Conservation (phyloP, 495 filamentous ascomycete genomes). For the Pyrenula aspistea region DNA sequence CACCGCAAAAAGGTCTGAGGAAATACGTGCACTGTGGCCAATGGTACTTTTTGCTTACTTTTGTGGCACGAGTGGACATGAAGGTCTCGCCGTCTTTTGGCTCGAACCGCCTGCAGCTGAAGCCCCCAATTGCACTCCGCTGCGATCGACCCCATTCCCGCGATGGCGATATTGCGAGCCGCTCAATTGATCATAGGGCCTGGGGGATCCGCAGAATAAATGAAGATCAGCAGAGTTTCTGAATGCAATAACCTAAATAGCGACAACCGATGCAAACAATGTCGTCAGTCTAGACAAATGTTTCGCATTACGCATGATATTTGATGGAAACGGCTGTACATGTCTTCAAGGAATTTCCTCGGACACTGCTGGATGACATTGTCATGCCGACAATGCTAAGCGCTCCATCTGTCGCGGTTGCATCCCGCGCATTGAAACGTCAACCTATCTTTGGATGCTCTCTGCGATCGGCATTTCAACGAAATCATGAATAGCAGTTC, state of each 20-base stretch:
- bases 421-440: too few species aligned
- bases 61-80: not conserved
- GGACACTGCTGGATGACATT: not conserved
- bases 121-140: not conserved
- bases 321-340: not conserved
- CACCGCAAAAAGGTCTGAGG: too few species aligned
- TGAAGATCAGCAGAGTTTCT: not conserved
- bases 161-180: not conserved
- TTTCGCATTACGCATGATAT: not conserved
- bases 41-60: too few species aligned
- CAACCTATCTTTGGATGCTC: not conserved
- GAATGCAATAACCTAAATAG: not conserved
- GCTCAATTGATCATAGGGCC: not conserved
- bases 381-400: not conserved
- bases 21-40: too few species aligned
- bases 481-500: not conserved
- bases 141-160: not conserved
- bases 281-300: not conserved
- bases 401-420: not conserved
- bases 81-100: not conserved
- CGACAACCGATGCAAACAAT: not conserved
- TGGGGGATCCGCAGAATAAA: not conserved
- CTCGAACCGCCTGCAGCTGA: not conserved
- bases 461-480: too few species aligned
- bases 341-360: not conserved